A percentile compares a stretch with the other conserved stretches of the same genome.
Evolutionary conservation across 305 asterid genomes (phyloP).

Genomic region (Fraxinus velutina): DNA sequence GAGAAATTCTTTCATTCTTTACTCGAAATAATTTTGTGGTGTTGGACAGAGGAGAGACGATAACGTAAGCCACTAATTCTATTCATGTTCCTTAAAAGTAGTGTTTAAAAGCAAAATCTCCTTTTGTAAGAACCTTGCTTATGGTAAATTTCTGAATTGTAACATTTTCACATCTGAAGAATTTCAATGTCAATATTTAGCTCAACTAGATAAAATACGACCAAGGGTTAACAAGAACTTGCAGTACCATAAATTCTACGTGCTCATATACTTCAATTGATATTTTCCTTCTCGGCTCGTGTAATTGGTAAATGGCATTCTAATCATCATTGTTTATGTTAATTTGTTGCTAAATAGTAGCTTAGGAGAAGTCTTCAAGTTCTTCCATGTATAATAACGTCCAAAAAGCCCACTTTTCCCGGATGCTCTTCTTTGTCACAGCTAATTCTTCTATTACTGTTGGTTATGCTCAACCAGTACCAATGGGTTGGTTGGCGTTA

Average conservation of each 20-base stretch:
- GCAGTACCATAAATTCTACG: neutral
- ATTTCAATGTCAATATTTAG: too few species aligned
- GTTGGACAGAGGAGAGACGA: constrained; percentile 74
- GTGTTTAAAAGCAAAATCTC: neutral
- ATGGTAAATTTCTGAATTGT: neutral
- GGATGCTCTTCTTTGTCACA: neutral
- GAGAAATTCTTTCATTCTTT: constrained; percentile 81
- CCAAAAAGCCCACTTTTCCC: neutral
- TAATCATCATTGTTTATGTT: neutral
- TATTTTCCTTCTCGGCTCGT: neutral
- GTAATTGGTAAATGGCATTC: neutral
- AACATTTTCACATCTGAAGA: neutral
- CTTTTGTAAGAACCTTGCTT: neutral
- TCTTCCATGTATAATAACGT: neutral
- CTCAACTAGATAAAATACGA: neutral
- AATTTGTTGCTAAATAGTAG: neutral
- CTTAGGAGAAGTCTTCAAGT: neutral
- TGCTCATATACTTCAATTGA: neutral
- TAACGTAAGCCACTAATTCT: constrained; percentile 52
- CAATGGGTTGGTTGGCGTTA: neutral
- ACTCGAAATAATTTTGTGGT: constrained; percentile 79
- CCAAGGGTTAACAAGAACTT: neutral
- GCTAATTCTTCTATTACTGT: neutral
- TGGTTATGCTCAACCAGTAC: neutral
- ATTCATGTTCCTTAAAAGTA: neutral